A percentile compares a stretch with the other conserved stretches of the same genome.
These are phyloP conservation scores for Monascus purpureus DNA, from an alignment of 495 filamentous ascomycete genomes.

Conservation along the genomic window DNA sequence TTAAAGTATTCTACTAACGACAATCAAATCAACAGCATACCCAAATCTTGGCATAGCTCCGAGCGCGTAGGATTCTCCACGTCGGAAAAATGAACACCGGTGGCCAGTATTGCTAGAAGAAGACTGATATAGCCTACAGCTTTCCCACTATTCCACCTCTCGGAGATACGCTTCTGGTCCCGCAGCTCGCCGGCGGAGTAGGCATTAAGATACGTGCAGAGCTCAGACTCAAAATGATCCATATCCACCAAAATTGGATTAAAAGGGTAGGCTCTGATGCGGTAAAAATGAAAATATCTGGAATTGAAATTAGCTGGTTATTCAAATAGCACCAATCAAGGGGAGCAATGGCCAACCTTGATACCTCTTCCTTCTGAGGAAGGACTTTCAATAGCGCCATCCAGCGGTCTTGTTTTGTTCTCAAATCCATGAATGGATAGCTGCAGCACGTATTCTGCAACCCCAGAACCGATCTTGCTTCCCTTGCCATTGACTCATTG, in stretches of 20 bases:
- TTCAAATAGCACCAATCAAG: not conserved
- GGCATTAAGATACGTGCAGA: conserved; percentile 30
- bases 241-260: conserved; percentile 37
- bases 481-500: conserved; percentile 24
- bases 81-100: conserved; percentile 37
- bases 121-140: conserved; percentile 25
- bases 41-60: conserved; percentile 18
- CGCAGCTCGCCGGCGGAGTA: conserved; percentile 15
- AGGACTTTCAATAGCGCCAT: conserved; percentile 13
- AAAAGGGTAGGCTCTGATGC: conserved; percentile 33
- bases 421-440: conserved; percentile 46
- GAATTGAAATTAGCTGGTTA: too few relatives aligned
- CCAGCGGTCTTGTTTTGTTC: conserved; percentile 17
- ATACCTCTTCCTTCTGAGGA: conserved; percentile 16
- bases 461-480: conserved; percentile 40
- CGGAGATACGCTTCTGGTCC: conserved; percentile 8
- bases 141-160: conserved; percentile 15
- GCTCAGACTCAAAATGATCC: conserved; percentile 30
- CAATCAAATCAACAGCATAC: conserved; percentile 9
- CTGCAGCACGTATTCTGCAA: conserved; percentile 57
- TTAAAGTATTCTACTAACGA: not conserved
- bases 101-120: conserved; percentile 36
- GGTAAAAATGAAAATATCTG: conserved; percentile 36
- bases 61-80: conserved; percentile 18
- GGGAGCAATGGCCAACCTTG: conserved; percentile 14